These are phyloP conservation scores for Hypoxylon fragiforme DNA, from an alignment of 495 filamentous ascomycete species.

Conservation along the genomic window DNA sequence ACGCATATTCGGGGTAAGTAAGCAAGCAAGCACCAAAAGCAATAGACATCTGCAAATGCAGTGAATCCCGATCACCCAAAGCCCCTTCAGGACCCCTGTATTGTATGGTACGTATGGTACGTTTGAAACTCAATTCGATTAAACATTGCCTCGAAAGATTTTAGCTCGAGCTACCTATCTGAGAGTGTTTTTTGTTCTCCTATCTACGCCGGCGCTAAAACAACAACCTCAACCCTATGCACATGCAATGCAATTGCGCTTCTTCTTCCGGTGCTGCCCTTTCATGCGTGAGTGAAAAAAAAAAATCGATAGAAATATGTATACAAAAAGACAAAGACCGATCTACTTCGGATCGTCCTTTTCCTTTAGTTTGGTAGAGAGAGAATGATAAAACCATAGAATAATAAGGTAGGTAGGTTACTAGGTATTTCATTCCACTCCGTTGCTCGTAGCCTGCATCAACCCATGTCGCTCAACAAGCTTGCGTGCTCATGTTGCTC, in stretches of 20 bases:
- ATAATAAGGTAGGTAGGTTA: no score
- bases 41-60: neutral
- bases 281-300: no score
- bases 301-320: conserved; percentile 20
- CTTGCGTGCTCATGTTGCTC: conserved; percentile 16
- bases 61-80: neutral
- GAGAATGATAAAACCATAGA: no score
- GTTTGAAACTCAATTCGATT: conserved; percentile 24
- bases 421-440: no score
- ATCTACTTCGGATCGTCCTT: conserved; percentile 5
- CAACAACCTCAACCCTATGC: conserved; percentile 20
- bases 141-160: conserved; percentile 33
- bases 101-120: no score
- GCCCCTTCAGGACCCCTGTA: no score
- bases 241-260: conserved; percentile 31
- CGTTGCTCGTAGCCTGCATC: conserved; percentile 3
- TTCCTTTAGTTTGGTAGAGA: no score
- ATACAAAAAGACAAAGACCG: conserved; percentile 20
- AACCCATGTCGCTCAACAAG: conserved; percentile 12
- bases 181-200: conserved; percentile 24
- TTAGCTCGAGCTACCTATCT: conserved; percentile 34
- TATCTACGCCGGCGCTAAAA: conserved; percentile 35
- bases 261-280: neutral
- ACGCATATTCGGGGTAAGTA: neutral
- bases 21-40: neutral